Conservation (phyloP, 2,329 filamentous ascomycete genomes). For the Meredithiella fracta region DNA sequence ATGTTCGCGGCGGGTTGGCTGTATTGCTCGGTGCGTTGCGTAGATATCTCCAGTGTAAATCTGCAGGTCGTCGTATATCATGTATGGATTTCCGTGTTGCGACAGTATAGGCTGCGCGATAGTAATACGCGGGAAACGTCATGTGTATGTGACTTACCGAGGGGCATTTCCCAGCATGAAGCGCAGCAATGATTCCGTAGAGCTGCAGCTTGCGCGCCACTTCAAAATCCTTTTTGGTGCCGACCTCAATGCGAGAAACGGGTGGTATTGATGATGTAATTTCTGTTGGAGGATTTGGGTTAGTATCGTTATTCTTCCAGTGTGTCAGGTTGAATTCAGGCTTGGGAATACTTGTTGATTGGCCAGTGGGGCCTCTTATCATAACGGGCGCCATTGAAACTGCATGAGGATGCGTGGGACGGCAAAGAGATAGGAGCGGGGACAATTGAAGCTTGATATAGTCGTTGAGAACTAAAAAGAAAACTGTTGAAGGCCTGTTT, state of each 20-base stretch:
- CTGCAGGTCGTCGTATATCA: background rate
- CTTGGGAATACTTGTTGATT: background rate
- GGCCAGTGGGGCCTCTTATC: background rate
- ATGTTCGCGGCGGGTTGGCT: background rate
- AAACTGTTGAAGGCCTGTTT: background rate
- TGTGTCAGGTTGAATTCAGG: background rate
- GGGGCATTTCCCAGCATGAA: constrained; percentile 76
- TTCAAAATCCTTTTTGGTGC: constrained; percentile 52
- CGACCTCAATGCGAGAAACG: background rate
- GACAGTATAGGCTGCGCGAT: background rate
- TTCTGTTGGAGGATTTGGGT: background rate
- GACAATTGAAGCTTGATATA: background rate
- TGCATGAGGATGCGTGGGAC: background rate
- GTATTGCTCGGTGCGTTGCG: background rate
- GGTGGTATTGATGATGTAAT: background rate
- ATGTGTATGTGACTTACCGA: constrained; percentile 41
- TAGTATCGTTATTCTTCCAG: background rate
- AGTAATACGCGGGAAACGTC: background rate
- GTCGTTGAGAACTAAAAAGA: too few relatives aligned
- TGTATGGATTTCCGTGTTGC: background rate
- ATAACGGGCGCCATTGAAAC: background rate
- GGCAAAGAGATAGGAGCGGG: background rate
- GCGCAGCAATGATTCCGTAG: constrained; percentile 77
- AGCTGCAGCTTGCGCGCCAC: constrained; percentile 89
- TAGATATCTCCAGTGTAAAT: background rate